Percentiles rank a stretch among this genome's conserved stretches.
phyloP scores from a whole-genome alignment of 306 rosid species.

The Quercus ilex region DNA sequence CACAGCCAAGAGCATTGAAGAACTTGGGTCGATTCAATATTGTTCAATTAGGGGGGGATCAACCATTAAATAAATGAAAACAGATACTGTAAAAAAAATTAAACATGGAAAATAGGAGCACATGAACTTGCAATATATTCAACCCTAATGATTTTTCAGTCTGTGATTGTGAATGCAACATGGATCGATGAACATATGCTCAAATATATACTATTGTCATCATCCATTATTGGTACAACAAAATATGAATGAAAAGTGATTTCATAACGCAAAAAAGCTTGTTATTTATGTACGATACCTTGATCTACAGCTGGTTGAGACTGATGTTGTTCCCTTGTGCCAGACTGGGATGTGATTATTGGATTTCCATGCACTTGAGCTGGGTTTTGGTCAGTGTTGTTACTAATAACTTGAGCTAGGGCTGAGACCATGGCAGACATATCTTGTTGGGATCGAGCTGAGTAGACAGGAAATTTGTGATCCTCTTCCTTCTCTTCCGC shows the following conservation, averaged over 20 bases:
- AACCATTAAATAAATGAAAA: not conserved
- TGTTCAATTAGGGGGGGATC: not conserved
- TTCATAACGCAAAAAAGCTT: not conserved
- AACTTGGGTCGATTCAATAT: not conserved
- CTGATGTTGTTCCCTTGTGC: constrained; percentile 14
- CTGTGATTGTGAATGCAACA: not conserved
- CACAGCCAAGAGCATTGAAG: not conserved
- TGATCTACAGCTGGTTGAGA: constrained; percentile 43
- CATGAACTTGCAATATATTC: not conserved
- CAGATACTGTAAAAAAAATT: not conserved
- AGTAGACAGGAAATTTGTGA: constrained; percentile 58
- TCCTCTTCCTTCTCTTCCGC: constrained; percentile 51
- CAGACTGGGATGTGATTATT: not conserved
- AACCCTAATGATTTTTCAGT: not conserved
- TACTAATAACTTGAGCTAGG: constrained; percentile 66
- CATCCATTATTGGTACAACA: not conserved
- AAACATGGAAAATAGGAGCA: not conserved
- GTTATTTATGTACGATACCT: constrained; percentile 35
- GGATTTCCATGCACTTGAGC: constrained; percentile 25
- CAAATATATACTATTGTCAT: not conserved
- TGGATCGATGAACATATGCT: not conserved
- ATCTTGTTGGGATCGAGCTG: constrained; percentile 69
- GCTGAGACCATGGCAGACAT: constrained; percentile 75
- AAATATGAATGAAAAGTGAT: not conserved
- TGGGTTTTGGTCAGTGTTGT: constrained; percentile 24